Conservation (phyloP, 805 yeast species). For the Lachancea meyersii region DNA sequence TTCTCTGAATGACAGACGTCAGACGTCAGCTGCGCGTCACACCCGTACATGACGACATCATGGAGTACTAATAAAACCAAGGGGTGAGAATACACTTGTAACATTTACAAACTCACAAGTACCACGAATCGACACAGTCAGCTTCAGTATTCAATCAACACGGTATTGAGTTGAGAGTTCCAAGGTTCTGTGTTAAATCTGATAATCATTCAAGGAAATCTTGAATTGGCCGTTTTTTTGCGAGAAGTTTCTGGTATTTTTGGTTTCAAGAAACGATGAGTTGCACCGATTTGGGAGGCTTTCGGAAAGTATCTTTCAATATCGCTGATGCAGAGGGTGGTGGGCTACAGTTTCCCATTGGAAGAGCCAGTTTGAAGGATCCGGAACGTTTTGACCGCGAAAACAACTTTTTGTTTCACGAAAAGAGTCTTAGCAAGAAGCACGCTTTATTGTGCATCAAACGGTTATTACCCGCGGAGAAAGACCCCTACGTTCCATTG, state of each 20-base stretch:
- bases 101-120: neutral
- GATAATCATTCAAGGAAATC: neutral
- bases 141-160: too few relatives aligned
- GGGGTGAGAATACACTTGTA: neutral
- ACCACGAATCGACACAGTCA: neutral
- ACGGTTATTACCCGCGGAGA: conserved; percentile 11
- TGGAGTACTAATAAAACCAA: neutral
- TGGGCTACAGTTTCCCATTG: conserved; percentile 15
- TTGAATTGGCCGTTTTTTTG: neutral
- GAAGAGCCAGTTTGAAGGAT: conserved; percentile 18
- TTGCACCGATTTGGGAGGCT: conserved; percentile 1
- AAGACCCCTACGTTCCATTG: conserved; percentile 8
- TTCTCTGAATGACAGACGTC: too few relatives aligned
- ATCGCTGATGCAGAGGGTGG: conserved; percentile 5
- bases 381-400: conserved; percentile 13
- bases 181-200: neutral
- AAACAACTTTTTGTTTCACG: conserved; percentile 20
- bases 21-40: too few relatives aligned
- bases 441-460: conserved; percentile 23
- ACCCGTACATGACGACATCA: neutral
- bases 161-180: neutral
- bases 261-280: neutral
- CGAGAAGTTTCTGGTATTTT: neutral
- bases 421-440: conserved; percentile 18
- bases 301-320: conserved; percentile 5